Evolutionary conservation across 305 asterid species (phyloP).

Genomic region (Plantago lanceolata): DNA sequence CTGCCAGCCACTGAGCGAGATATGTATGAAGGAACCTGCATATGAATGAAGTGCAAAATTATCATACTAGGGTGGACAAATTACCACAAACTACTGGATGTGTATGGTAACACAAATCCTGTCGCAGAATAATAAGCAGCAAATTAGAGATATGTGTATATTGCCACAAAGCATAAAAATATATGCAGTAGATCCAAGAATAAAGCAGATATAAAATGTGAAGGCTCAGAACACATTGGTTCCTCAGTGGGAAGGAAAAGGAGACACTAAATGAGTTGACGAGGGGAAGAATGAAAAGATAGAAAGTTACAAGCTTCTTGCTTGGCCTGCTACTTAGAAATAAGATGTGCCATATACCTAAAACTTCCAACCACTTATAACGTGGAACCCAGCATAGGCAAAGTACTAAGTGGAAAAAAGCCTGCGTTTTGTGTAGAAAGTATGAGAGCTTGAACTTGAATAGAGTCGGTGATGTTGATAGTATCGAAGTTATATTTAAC

Average conservation of each 20-base stretch:
- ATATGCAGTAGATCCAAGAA: background rate
- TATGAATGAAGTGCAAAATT: slow-evolving; percentile 21
- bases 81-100: slow-evolving; percentile 9
- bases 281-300: background rate
- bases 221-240: background rate
- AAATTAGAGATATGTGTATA: slow-evolving; percentile 11
- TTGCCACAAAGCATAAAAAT: slow-evolving; percentile 5
- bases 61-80: slow-evolving; percentile 6
- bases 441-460: background rate
- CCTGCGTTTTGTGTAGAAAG: background rate
- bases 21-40: slow-evolving; percentile 96
- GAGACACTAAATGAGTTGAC: background rate
- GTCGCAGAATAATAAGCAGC: slow-evolving; percentile 1
- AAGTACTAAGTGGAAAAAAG: background rate
- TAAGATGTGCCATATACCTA: background rate
- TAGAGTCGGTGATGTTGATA: background rate
- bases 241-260: background rate
- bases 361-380: background rate
- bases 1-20: slow-evolving; percentile 99
- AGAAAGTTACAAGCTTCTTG: background rate
- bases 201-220: background rate
- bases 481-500: too few relatives aligned
- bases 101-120: slow-evolving; percentile 15
- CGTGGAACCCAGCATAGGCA: background rate
- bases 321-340: background rate